Evolutionary conservation across 257 asterid genomes (phyloP).

Genomic region (Parsonsia alboflavescens): DNA sequence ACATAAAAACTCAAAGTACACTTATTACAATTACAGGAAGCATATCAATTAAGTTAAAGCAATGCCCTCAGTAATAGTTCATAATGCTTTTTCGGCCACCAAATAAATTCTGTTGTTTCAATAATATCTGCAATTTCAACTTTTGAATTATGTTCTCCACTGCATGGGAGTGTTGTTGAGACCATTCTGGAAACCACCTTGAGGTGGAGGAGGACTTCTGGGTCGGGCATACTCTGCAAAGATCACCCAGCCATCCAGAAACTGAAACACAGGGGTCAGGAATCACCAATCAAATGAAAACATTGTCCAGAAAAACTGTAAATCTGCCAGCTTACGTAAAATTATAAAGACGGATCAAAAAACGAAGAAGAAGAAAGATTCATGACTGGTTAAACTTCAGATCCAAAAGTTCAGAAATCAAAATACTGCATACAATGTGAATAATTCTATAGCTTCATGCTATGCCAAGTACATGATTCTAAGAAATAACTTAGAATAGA

Average conservation of each 20-base stretch:
- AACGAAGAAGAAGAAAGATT: neutral
- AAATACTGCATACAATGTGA: neutral
- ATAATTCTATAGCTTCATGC: neutral
- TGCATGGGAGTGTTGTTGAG: conserved; percentile 13
- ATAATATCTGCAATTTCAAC: neutral
- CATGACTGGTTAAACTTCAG: neutral
- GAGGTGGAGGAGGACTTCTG: conserved; percentile 46
- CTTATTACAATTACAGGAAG: neutral
- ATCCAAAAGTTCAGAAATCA: neutral
- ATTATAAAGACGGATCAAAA: neutral
- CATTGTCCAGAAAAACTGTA: neutral
- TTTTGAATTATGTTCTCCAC: neutral
- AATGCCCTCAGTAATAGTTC: neutral
- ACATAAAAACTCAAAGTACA: neutral
- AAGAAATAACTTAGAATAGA: neutral
- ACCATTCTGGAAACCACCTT: conserved; percentile 9
- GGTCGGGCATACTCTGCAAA: conserved; percentile 82
- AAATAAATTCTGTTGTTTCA: neutral
- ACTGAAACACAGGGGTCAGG: conserved; percentile 34
- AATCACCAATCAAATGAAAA: neutral
- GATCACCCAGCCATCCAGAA: conserved; percentile 82
- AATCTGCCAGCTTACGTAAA: neutral
- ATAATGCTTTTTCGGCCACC: neutral
- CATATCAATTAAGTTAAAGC: neutral
- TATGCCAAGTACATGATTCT: neutral